Base-by-base conservation (phyloP, 495 filamentous ascomycete genomes). In the Aspergillus sclerotiicarbonarius region DNA sequence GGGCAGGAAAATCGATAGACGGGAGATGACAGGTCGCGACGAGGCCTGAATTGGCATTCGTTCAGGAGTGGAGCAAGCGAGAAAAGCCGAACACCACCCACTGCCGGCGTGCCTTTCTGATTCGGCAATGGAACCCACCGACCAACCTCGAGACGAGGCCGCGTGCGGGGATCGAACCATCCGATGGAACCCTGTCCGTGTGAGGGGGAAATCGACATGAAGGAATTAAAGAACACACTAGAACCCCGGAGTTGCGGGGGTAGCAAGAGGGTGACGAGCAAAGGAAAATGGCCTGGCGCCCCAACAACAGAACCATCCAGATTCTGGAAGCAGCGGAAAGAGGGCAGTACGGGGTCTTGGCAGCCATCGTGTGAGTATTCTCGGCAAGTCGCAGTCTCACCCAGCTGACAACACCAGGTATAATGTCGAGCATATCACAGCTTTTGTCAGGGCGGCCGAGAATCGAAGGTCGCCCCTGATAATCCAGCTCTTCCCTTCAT, bases 401-500 rank as follows among this genome's bases (percentile, higher is more conserved):
- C 16, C 18, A 18, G 19, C 12, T 47, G 15, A 32, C 15, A n/a
- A 25, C 29, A 32, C 16, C 37, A 63, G 71, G 41, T 91, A 91
- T 76, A 90, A 90, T 76, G 80, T 88, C 67, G 87, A 90, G 72
- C 82, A 82, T 63, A 84, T 90, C 71, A 81, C 88, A 54, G 88
- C 86, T 19, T 80, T 82, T 5, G 82, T 90, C 58, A 78, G 73
- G 55, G 88, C 87, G 4, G 88, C 88, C 48, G 87, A 90, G 67
- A 76, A 78, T 10, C 82, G 84, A 32, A 69, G 71, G 29, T 87
- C 86, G 0, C 88, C 88, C 0, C 78, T 85, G 58, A 87, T 88
- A 77, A 79, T 91, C 54, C 82, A 88, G 43, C 81, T 91, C 65
- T 90, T 91, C 70, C 88, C 88, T 49, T 91, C 87, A 80, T 83